Evolutionary conservation across 2,329 filamentous ascomycete species (phyloP).

Genomic region (Fusarium acutatum): DNA sequence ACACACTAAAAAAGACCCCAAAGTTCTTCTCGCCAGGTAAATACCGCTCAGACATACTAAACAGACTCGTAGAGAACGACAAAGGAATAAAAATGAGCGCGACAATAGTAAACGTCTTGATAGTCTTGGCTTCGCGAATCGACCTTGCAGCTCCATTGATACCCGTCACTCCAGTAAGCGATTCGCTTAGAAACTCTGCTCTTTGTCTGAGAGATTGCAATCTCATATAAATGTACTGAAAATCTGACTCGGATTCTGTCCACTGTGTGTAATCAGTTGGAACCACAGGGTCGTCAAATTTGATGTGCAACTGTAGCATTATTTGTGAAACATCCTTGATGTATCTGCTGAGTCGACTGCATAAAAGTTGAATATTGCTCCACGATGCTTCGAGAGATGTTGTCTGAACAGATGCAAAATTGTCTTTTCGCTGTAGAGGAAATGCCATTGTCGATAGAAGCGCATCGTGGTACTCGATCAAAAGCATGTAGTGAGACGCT

Average conservation of each 20-base stretch:
- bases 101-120: conserved; percentile 7
- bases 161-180: neutral
- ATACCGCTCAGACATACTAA: neutral
- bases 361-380: conserved; percentile 2
- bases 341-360: neutral
- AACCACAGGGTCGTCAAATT: neutral
- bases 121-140: neutral
- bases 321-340: conserved; percentile 1
- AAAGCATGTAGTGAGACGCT: neutral
- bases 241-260: neutral
- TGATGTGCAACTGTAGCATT: neutral
- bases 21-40: neutral
- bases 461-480: conserved; percentile 3
- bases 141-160: conserved; percentile 4
- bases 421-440: neutral
- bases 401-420: neutral
- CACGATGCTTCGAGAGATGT: neutral
- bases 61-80: neutral
- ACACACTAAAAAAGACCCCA: neutral
- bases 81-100: conserved; percentile 1
- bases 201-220: neutral
- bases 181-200: neutral
- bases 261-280: neutral
- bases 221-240: conserved; percentile 2
- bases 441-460: neutral